Base-by-base conservation (phyloP, 352 stramenopile species). In the Pythium phragmiticola region DNA sequence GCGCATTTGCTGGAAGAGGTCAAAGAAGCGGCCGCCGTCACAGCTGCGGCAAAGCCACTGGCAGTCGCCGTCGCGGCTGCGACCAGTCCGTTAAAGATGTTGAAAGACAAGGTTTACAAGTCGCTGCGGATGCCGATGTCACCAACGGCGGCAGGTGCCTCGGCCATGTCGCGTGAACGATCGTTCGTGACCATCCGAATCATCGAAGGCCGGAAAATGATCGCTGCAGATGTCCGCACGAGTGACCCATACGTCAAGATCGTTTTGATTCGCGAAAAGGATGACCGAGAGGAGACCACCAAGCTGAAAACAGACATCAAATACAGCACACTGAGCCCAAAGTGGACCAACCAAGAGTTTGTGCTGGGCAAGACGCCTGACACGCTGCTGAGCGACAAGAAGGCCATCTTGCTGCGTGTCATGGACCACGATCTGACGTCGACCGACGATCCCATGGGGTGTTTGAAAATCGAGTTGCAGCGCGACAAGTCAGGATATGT, bases 331-430 rank as follows among this genome's bases (percentile, higher is more conserved):
- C 26, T 91, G 3, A 89, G 84, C 34, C 82, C 82, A 0, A 87
- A 79, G 51, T 91, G 82, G 82, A 63, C 74, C 13, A 91, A 91
- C 55, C 77, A 91, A 46, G 75, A 83, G 53, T 91, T 91, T 50
- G 64, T 77, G 14, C 70, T 91, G 0, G 82, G 82, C 2, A 86
- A 80, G 51, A 75, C 64, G 2, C 71, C 77, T 28, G 76, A 72
- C 23, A 88, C 75, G 0, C 61, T 68, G n/a, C 63, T 91, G 16
- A 78, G 70, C 13, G 72, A 88, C 57, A 89, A 89, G 49, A 87
- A 80, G 19, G 75, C 75, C 2, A 41, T 91, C 2, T 28, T 91
- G 1, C 51, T 91, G 13, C 80, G 80, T 12, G 72, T 91, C 4
- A 77, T 83, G 71, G 82, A 91, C 43, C 70, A 84, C 30, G 78